Conservation (phyloP, 371 early-diverging fungal genomes). For the Syncephalastrum racemosum region DNA sequence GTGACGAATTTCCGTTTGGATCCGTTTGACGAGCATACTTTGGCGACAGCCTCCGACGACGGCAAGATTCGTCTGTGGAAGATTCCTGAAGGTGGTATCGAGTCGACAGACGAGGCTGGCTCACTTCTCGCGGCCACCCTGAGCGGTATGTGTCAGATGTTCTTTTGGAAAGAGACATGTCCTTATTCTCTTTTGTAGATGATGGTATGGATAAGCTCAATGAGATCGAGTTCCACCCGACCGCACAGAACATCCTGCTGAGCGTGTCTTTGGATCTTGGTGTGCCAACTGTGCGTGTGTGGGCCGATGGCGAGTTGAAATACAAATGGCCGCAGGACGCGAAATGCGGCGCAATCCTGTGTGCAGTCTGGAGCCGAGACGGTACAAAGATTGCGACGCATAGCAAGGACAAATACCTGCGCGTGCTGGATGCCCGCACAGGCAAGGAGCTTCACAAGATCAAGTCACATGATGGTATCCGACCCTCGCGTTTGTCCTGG, state of each 20-base stretch:
- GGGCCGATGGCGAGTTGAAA: conserved; percentile 44
- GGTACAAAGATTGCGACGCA: conserved; percentile 66
- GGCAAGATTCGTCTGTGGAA: conserved; percentile 73
- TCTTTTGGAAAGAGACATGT: neutral
- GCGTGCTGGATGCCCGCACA: conserved; percentile 60
- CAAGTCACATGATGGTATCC: conserved; percentile 65
- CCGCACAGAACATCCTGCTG: conserved; percentile 54
- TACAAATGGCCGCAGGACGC: conserved; percentile 25
- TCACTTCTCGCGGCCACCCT: conserved; percentile 20
- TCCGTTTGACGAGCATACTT: conserved; percentile 62
- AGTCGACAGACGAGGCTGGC: conserved; percentile 25
- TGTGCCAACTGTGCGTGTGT: conserved; percentile 50
- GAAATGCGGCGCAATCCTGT: conserved; percentile 29
- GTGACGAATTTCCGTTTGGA: conserved; percentile 66
- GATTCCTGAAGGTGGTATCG: conserved; percentile 63
- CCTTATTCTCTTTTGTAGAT: conserved; percentile 13
- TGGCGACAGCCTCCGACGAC: conserved; percentile 72
- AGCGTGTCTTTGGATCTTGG: conserved; percentile 55
- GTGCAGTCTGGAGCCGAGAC: conserved; percentile 62
- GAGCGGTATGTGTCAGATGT: conserved; percentile 14
- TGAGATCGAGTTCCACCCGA: conserved; percentile 65
- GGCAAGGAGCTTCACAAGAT: conserved; percentile 58
- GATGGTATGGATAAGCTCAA: conserved; percentile 59
- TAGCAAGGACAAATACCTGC: conserved; percentile 66
- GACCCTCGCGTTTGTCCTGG: conserved; percentile 75